Conservation (phyloP, 1,139 yeast genomes). For the Sugiyamaella xylanicola region DNA sequence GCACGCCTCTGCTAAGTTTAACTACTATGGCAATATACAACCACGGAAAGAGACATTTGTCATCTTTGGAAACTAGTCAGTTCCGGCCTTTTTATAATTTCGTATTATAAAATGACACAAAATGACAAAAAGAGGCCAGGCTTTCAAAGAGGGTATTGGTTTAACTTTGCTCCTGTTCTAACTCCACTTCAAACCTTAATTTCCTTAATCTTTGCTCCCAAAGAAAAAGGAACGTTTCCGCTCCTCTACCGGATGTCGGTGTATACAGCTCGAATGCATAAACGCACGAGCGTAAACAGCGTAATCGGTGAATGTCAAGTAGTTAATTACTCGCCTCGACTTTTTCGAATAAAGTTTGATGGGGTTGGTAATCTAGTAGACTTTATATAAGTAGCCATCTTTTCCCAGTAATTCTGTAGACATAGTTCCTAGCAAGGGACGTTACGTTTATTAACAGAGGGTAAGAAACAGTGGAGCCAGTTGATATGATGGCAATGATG, state of each 20-base stretch:
- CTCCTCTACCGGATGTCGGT: background rate
- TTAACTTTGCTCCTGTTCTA: background rate
- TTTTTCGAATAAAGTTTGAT: background rate
- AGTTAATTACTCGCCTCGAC: constrained; percentile 1
- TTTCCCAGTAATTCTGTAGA: background rate
- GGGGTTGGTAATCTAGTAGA: constrained; percentile 1
- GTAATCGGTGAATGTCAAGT: constrained; percentile 1
- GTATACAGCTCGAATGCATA: background rate
- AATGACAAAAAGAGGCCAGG: background rate
- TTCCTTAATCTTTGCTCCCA: background rate
- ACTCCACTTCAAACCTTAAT: background rate
- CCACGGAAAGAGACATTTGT: too few relatives aligned
- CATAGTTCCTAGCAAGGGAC: background rate
- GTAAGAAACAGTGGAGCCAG: background rate
- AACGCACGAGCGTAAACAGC: constrained; percentile 1
- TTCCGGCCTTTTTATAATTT: background rate
- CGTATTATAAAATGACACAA: background rate
- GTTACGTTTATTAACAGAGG: background rate
- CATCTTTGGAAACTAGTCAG: too few relatives aligned
- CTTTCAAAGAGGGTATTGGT: background rate
- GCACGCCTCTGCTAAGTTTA: too few relatives aligned
- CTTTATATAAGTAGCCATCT: background rate
- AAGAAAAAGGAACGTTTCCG: background rate
- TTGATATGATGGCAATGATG: background rate
- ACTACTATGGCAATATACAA: too few relatives aligned